A percentile compares a stretch with the other conserved stretches of the same genome.
Conservation (phyloP, 495 filamentous ascomycete species). For the Rostrohypoxylon terebratum region DNA sequence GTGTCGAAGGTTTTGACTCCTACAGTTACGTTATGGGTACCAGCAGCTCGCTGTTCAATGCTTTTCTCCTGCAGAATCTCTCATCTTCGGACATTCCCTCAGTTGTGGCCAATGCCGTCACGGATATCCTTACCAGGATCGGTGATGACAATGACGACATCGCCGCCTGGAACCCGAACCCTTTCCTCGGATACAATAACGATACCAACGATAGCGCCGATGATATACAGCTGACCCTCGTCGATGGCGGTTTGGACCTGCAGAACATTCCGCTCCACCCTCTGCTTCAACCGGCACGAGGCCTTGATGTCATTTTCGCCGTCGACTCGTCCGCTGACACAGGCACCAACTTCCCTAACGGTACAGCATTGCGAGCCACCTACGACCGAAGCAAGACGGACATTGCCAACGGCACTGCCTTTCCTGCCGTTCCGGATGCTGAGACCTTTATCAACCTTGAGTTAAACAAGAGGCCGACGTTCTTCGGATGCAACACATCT, state of each 20-base stretch:
- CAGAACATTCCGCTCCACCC: slow-evolving; percentile 92
- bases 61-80: slow-evolving; percentile 70
- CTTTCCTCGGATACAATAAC: slow-evolving; percentile 79
- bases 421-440: slow-evolving; percentile 83
- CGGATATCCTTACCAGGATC: slow-evolving; percentile 65
- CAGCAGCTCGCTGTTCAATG: slow-evolving; percentile 90
- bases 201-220: slow-evolving; percentile 69
- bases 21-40: slow-evolving; percentile 90
- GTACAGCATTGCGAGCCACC: slow-evolving; percentile 82
- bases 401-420: slow-evolving; percentile 83
- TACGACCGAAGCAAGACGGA: slow-evolving; percentile 76
- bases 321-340: slow-evolving; percentile 90
- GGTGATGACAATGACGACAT: slow-evolving; percentile 76
- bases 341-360: slow-evolving; percentile 82
- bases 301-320: slow-evolving; percentile 92
- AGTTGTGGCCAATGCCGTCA: slow-evolving; percentile 64
- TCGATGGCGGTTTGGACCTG: slow-evolving; percentile 84
- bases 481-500: slow-evolving; percentile 87
- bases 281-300: slow-evolving; percentile 79
- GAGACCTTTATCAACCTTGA: slow-evolving; percentile 90
- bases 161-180: slow-evolving; percentile 84
- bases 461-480: slow-evolving; percentile 86
- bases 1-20: slow-evolving; percentile 86
- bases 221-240: slow-evolving; percentile 70
- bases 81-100: slow-evolving; percentile 63